These are phyloP conservation scores for Mimosa pudica DNA, from an alignment of 306 rosid genomes.

Conservation along the genomic window DNA sequence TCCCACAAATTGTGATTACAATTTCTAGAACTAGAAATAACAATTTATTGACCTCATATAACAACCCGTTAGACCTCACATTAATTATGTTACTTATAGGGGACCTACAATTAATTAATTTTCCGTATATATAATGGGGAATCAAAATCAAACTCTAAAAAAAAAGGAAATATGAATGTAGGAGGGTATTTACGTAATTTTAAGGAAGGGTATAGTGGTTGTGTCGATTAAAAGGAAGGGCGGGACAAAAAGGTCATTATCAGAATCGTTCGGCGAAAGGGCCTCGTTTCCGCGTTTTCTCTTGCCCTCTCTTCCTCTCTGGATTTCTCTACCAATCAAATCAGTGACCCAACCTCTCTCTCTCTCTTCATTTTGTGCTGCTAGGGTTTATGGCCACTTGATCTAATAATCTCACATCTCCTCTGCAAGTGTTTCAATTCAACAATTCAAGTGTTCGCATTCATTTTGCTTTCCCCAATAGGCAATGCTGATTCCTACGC, in stretches of 20 bases:
- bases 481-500: conserved; percentile 47
- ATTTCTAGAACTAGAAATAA: no score
- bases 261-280: conserved; percentile 36
- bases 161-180: not conserved
- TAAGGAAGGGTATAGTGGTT: not conserved
- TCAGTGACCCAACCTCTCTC: conserved; percentile 39
- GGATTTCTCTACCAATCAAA: conserved; percentile 55
- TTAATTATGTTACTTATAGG: no score
- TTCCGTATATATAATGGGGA: no score
- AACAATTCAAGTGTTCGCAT: conserved; percentile 32
- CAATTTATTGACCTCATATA: no score
- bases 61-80: no score
- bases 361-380: conserved; percentile 28
- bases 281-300: conserved; percentile 46
- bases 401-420: conserved; percentile 30
- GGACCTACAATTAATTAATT: no score
- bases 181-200: conserved; percentile 35
- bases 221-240: not conserved
- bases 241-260: conserved; percentile 52
- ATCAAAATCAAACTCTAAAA: not conserved
- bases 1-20: no score
- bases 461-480: conserved; percentile 24
- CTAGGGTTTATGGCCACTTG: conserved; percentile 51
- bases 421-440: conserved; percentile 31
- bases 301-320: conserved; percentile 37